Evolutionary conservation across 176 grass and related monocot species (phyloP), one percentile per base, ranked within the genome.

Genomic region (Eragrostis curvula): DNA sequence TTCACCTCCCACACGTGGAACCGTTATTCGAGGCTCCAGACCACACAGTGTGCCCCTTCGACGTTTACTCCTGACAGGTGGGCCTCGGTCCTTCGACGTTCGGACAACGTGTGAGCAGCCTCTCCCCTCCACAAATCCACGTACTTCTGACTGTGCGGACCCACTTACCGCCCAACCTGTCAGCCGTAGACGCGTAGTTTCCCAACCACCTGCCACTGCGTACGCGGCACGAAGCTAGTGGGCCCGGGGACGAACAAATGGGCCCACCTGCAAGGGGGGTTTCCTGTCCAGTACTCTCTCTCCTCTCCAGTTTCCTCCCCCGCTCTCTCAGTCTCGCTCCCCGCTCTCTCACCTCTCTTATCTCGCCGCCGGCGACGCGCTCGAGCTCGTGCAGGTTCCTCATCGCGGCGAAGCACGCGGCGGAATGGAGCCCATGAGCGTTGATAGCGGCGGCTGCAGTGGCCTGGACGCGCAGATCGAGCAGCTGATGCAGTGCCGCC

Each of bases 401-500:
- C 21, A 21, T 28, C 25, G 85, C 28, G 76, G 8, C 29, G 18
- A 27, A 50, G 75, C 62, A 64, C 50, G 68, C 58, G 52, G 83
- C 43, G 23, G 4, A 40, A 90, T 90, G 88, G 88, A 86, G 73
- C 83, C 88, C 10, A 90, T 90, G 83, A 82, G 79, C 79, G 78
- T 90, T 12, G 88, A 90, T 71, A 78, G 85, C 52, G 85, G 87
- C 78, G 88, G 84, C 66, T 81, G 90, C 73, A 84, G 90, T 0
- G 88, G 90, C 72, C 88, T 98, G 20, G 92, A 98, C 73, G 84
- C 86, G 75, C 96, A 98, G 90, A 98, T 98, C 90, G 86, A 89
- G 68, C 96, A 98, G 86, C 88, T 98, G 23, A 88, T 98, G 96
- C 96, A 98, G 93, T 98, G 96, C 85, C 94, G 90, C 79, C 96